These are phyloP conservation scores for Wickerhamomyces alni DNA, from an alignment of 805 yeast genomes.

Conservation along the genomic window DNA sequence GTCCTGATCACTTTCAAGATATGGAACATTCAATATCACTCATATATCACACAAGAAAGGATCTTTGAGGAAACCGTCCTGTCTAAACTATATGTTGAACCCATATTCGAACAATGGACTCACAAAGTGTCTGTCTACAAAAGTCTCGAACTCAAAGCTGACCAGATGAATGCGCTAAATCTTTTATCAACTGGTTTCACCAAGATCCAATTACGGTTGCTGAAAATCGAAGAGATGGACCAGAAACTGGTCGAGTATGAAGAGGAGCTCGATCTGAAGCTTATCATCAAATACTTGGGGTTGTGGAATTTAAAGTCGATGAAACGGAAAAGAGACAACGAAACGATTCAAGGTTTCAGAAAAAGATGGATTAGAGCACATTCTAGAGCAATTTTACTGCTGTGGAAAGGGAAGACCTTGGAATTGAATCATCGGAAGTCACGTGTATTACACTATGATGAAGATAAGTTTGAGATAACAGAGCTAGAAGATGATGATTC, in stretches of 20 bases:
- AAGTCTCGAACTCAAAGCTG: conserved; percentile 17
- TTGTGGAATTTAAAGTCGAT: conserved; percentile 28
- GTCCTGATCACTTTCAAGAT: background rate
- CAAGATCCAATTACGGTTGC: conserved; percentile 16
- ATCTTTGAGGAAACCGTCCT: conserved; percentile 5
- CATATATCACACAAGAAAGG: conserved; percentile 4
- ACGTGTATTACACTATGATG: background rate
- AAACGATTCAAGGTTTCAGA: conserved; percentile 25
- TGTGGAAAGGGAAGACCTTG: conserved; percentile 28
- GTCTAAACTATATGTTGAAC: background rate
- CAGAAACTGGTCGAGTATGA: conserved; percentile 11
- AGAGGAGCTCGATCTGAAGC: conserved; percentile 19
- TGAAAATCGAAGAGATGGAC: conserved; percentile 14
- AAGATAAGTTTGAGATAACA: background rate
- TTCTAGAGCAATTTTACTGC: conserved; percentile 27
- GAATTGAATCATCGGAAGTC: background rate
- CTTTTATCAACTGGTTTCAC: conserved; percentile 20
- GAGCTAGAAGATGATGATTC: conserved; percentile 14
- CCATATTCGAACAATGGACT: conserved; percentile 13
- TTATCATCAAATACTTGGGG: conserved; percentile 23
- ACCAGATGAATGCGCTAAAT: conserved; percentile 20
- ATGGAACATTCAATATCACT: conserved; percentile 10
- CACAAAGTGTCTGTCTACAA: conserved; percentile 4
- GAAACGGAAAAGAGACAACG: conserved; percentile 29
- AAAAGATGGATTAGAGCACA: conserved; percentile 36